These are phyloP conservation scores for Colletotrichum tabaci DNA, from an alignment of 2,329 filamentous ascomycete genomes.

Conservation along the genomic window DNA sequence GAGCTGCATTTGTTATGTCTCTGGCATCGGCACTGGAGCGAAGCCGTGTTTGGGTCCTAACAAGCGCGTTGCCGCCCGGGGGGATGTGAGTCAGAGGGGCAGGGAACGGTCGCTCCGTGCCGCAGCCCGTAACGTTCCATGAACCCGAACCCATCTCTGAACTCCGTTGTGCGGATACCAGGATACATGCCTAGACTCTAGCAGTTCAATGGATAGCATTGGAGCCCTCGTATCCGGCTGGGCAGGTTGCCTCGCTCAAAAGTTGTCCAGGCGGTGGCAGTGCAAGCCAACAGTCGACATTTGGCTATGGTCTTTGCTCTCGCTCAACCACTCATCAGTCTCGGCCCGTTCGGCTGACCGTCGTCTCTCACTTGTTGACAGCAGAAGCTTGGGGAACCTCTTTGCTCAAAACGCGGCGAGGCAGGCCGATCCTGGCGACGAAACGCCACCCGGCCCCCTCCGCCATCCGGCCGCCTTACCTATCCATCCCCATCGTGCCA, in stretches of 20 bases:
- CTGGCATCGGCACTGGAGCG: slow-evolving; percentile 6
- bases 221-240: slow-evolving; percentile 36
- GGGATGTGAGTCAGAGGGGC: neutral
- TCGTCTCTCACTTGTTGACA: neutral
- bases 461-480: slow-evolving; percentile 43
- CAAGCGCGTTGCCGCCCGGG: neutral
- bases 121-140: slow-evolving; percentile 31
- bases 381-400: slow-evolving; percentile 15
- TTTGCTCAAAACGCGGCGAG: slow-evolving; percentile 26
- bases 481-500: slow-evolving; percentile 42
- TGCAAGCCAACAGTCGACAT: slow-evolving; percentile 16
- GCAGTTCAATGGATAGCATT: neutral
- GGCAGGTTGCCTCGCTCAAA: slow-evolving; percentile 22
- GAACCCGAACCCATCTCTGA: neutral
- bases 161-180: neutral
- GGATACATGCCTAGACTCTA: neutral
- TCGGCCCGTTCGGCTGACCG: slow-evolving; percentile 13
- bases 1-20: neutral
- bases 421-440: slow-evolving; percentile 20
- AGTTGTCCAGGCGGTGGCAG: slow-evolving; percentile 36
- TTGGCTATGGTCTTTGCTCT: slow-evolving; percentile 37
- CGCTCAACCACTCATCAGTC: neutral
- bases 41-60: neutral
- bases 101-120: neutral
- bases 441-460: slow-evolving; percentile 34